A percentile compares a stretch with the other conserved stretches of the same genome.
Evolutionary conservation across 169 alveolate genomes (phyloP).

Genomic region (Cryptosporidium meleagridis): DNA sequence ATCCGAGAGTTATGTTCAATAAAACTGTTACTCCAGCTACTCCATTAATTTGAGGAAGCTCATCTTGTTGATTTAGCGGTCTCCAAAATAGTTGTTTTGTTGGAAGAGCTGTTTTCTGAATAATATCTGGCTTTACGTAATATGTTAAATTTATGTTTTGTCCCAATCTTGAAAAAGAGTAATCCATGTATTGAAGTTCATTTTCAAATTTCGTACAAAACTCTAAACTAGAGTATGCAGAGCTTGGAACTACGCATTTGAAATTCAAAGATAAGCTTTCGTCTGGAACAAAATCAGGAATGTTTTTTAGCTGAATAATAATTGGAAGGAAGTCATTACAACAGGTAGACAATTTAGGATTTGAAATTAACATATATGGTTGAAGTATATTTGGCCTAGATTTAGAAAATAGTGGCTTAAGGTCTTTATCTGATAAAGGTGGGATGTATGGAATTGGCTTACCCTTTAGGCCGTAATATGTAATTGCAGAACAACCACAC

Average conservation of each 20-base stretch:
- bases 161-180: constrained; percentile 37
- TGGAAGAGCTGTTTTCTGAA: constrained; percentile 12
- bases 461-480: constrained; percentile 59
- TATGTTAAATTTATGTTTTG: constrained; percentile 34
- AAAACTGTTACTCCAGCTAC: constrained; percentile 41
- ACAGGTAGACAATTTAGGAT: constrained; percentile 12
- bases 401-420: constrained; percentile 25
- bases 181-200: background rate
- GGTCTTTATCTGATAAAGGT: background rate
- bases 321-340: constrained; percentile 51
- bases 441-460: background rate
- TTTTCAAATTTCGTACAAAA: constrained; percentile 33
- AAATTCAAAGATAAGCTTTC: constrained; percentile 18
- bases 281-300: constrained; percentile 32
- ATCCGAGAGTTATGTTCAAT: background rate
- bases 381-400: constrained; percentile 55
- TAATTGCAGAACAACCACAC: constrained; percentile 49
- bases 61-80: background rate
- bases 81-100: constrained; percentile 20
- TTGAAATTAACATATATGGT: constrained; percentile 48
- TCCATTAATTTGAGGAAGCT: background rate
- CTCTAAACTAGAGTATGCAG: constrained; percentile 12
- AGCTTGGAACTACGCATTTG: constrained; percentile 26
- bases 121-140: background rate
- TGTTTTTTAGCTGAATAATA: constrained; percentile 4